A percentile compares a stretch with the other conserved stretches of the same genome.
These are phyloP conservation scores for Trichoderma sp. DNA, from an alignment of 2,329 filamentous ascomycete species.

Conservation along the genomic window DNA sequence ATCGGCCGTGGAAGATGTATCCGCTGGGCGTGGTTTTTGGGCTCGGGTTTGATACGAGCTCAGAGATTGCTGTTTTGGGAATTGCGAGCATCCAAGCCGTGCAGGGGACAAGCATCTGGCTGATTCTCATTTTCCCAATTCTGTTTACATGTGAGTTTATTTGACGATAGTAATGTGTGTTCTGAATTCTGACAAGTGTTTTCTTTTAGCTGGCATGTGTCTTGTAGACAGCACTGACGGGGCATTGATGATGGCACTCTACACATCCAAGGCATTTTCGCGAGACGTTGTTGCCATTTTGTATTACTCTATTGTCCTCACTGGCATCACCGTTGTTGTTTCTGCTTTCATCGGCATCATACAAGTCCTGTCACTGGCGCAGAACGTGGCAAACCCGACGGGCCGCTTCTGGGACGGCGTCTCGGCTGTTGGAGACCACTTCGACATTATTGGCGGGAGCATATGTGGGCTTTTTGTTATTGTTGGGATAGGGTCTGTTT, in stretches of 20 bases:
- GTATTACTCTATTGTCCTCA: slow-evolving; percentile 90
- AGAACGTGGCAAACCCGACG: slow-evolving; percentile 69
- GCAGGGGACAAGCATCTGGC: slow-evolving; percentile 84
- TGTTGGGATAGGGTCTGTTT: slow-evolving; percentile 69
- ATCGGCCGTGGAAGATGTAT: slow-evolving; percentile 92
- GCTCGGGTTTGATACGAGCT: slow-evolving; percentile 91
- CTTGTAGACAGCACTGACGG: slow-evolving; percentile 89
- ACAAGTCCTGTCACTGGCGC: slow-evolving; percentile 75
- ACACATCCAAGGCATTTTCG: slow-evolving; percentile 76
- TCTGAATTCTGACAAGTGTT: background rate
- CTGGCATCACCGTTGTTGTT: slow-evolving; percentile 77
- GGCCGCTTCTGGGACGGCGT: slow-evolving; percentile 93
- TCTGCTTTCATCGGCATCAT: slow-evolving; percentile 82
- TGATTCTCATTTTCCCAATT: slow-evolving; percentile 87
- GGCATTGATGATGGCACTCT: slow-evolving; percentile 91
- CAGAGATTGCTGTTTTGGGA: slow-evolving; percentile 86
- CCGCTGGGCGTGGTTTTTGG: slow-evolving; percentile 86
- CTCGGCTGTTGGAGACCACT: slow-evolving; percentile 70
- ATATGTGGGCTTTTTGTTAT: slow-evolving; percentile 85
- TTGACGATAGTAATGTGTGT: background rate
- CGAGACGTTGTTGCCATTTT: slow-evolving; percentile 83
- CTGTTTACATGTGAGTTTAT: slow-evolving; percentile 71
- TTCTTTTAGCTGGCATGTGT: slow-evolving; percentile 78
- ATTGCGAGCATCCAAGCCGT: slow-evolving; percentile 86
- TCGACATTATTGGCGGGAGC: slow-evolving; percentile 78